Evolutionary conservation across 2,329 filamentous ascomycete species (phyloP), one percentile per base, ranked within the genome.

Genomic region (Microdochium trichocladiopsis): DNA sequence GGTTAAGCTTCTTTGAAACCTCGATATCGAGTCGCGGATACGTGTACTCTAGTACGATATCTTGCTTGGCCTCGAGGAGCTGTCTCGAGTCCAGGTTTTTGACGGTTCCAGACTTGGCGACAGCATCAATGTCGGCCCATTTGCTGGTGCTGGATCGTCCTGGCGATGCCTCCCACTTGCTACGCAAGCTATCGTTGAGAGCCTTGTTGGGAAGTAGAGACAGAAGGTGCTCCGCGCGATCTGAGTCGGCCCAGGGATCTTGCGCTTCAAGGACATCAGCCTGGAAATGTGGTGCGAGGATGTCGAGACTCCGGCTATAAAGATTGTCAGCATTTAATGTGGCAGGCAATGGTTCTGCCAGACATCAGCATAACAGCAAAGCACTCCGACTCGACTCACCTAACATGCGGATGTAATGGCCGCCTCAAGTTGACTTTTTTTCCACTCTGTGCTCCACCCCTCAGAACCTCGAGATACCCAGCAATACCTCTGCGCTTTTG

Each of bases 21-120:
- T 96, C 91, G 56, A 94, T 92, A 76, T 99, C 94, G 51, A 99
- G 87, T 37, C 94, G 87, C 2, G 94, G 94, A 69, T 99, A 99
- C 6, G 94, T 96, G 72, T 99, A 97, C 71, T 99, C 94, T 25
- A 99, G 82, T 3, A 97, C 86, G 56, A 99, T 88, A 65, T 97
- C 94, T 68, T 96, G 91, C 72, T 96, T 97, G 22, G 91, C 90
- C 62, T 96, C 90, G 9, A 87, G 79, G 12, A 99, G 78, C 2
- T 86, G 83, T 56, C 79, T 83, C 0, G 84, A 69, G 59, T 94
- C 86, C n/a, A 96, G 79, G 10, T 79, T 77, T 63, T 84, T 87
- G 64, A 84, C 83, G 25, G 82, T 82, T 31, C 88, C 87, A 1
- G 84, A 82, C 69, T 90, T 89, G 48, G 93, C 94, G 12, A 96